Conservation (phyloP, 1,139 yeast genomes). For the Suhomyces wounanorum region DNA sequence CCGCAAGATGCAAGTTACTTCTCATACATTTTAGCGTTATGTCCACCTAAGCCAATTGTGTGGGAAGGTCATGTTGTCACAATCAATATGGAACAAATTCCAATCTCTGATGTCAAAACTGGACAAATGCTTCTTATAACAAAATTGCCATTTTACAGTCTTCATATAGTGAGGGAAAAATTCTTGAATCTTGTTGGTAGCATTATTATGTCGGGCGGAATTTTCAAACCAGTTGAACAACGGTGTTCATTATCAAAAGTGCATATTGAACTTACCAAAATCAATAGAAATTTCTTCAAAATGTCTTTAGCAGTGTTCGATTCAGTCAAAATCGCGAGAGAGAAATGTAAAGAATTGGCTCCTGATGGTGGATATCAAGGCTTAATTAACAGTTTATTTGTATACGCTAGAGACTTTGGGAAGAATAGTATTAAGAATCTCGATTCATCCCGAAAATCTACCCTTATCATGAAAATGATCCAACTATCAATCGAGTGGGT, state of each 20-base stretch:
- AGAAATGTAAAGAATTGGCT: slow-evolving; percentile 37
- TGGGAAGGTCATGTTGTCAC: slow-evolving; percentile 87
- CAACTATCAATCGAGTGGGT: slow-evolving; percentile 88
- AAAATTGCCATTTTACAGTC: slow-evolving; percentile 39
- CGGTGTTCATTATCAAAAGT: slow-evolving; percentile 75
- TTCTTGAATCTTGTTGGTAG: slow-evolving; percentile 58
- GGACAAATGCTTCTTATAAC: slow-evolving; percentile 75
- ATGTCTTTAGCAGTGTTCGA: slow-evolving; percentile 70
- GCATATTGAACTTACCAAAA: slow-evolving; percentile 69
- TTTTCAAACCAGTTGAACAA: slow-evolving; percentile 50
- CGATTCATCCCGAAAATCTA: slow-evolving; percentile 66
- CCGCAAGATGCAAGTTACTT: slow-evolving; percentile 32
- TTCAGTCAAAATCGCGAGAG: slow-evolving; percentile 58
- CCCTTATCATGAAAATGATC: slow-evolving; percentile 71
- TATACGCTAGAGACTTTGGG: slow-evolving; percentile 84
- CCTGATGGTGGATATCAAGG: slow-evolving; percentile 66
- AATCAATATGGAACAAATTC: slow-evolving; percentile 50
- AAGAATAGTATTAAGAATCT: slow-evolving; percentile 67
- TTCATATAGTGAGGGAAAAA: slow-evolving; percentile 40
- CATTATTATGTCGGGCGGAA: slow-evolving; percentile 46
- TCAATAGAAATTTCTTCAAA: slow-evolving; percentile 67
- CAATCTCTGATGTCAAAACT: slow-evolving; percentile 54
- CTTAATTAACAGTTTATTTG: slow-evolving; percentile 70
- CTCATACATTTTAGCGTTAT: slow-evolving; percentile 71
- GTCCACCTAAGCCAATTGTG: slow-evolving; percentile 81